Evolutionary conservation across 306 rosid species (phyloP).

Genomic region (Casuarina equisetifolia): DNA sequence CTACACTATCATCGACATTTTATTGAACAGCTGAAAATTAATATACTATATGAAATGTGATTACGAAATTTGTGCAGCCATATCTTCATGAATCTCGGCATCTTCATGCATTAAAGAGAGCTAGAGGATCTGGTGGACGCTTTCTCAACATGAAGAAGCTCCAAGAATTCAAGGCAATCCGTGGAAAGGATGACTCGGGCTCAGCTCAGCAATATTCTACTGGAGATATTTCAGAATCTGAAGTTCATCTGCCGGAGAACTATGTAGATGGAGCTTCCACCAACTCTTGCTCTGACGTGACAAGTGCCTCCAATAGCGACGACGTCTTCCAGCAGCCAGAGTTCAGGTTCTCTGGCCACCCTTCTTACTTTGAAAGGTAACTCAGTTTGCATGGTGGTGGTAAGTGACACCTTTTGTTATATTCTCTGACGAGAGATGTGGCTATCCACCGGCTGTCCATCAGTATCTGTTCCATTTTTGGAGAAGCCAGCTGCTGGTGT

Average conservation of each 20-base stretch:
- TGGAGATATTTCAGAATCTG: constrained; percentile 32
- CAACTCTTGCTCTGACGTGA: constrained; percentile 38
- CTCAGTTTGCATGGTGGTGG: constrained; percentile 25
- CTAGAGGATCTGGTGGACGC: constrained; percentile 76
- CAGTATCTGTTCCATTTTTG: constrained; percentile 29
- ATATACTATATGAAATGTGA: constrained; percentile 9
- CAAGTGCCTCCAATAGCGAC: constrained; percentile 30
- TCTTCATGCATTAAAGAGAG: constrained; percentile 67
- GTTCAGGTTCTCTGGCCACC: constrained; percentile 51
- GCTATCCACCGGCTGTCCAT: constrained; percentile 20
- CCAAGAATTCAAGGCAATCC: constrained; percentile 33
- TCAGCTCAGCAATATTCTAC: constrained; percentile 26
- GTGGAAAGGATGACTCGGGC: constrained; percentile 25
- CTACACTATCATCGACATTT: not conserved
- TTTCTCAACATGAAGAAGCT: constrained; percentile 54
- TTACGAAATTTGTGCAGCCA: constrained; percentile 48
- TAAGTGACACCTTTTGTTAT: constrained; percentile 39
- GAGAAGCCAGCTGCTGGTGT: not conserved
- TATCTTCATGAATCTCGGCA: constrained; percentile 80
- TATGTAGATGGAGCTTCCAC: constrained; percentile 31
- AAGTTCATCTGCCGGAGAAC: constrained; percentile 38
- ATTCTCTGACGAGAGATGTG: constrained; percentile 35
- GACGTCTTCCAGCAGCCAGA: constrained; percentile 34
- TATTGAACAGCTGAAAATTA: not conserved
- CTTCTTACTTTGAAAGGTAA: constrained; percentile 38